These are phyloP conservation scores for Carallia pectinifolia DNA, from an alignment of 345 rosid species.

Conservation along the genomic window DNA sequence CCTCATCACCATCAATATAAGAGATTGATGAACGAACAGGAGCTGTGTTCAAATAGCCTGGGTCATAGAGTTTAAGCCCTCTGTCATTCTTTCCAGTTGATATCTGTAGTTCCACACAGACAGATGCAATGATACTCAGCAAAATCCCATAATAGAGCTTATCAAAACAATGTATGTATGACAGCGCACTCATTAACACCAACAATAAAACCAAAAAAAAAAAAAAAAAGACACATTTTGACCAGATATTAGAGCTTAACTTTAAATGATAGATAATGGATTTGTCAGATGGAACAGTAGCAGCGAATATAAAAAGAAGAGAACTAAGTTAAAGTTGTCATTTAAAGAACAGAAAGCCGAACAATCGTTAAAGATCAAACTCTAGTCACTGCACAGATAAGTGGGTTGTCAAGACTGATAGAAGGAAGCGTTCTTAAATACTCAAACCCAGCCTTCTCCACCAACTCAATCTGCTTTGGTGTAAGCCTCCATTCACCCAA, in stretches of 20 bases:
- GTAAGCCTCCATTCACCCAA: slow-evolving; percentile 86
- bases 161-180: no score
- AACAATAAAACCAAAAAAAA: no score
- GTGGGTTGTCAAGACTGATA: slow-evolving; percentile 87
- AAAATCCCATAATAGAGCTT: no score
- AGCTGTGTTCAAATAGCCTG: slow-evolving; percentile 92
- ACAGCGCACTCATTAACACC: no score
- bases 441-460: slow-evolving; percentile 88
- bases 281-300: no score
- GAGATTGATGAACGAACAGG: slow-evolving; percentile 83
- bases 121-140: neutral
- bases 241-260: no score
- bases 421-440: slow-evolving; percentile 83
- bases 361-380: no score
- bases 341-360: no score
- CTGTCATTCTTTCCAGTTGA: slow-evolving; percentile 66
- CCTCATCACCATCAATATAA: slow-evolving; percentile 95
- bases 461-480: slow-evolving; percentile 69
- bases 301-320: no score
- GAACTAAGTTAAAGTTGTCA: no score
- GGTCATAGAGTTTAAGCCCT: slow-evolving; percentile 84
- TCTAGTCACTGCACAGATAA: slow-evolving; percentile 54
- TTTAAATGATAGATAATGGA: no score
- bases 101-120: slow-evolving; percentile 44
- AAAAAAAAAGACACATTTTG: no score